phyloP scores from a whole-genome alignment of 441 rosid species.

The Populus hybrid region DNA sequence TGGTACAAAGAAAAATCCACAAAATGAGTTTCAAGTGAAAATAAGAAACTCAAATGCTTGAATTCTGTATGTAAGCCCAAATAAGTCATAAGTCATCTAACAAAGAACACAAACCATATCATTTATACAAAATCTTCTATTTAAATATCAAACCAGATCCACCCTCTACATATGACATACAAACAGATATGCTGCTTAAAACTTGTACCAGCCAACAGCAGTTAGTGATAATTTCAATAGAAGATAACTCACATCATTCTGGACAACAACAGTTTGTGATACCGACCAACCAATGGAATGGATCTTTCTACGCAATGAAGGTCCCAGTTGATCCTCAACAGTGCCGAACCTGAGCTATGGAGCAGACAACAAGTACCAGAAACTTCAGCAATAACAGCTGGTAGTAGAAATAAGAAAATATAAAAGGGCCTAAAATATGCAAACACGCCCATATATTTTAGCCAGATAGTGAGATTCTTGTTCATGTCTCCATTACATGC shows the following conservation, averaged over 20 bases:
- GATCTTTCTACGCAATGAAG: slow-evolving; percentile 67
- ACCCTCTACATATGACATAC: background rate
- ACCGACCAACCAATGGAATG: slow-evolving; percentile 82
- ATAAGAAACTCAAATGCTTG: background rate
- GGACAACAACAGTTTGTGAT: slow-evolving; percentile 55
- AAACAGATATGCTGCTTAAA: background rate
- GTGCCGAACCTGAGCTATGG: slow-evolving; percentile 99
- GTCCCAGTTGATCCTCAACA: slow-evolving; percentile 87
- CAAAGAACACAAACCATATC: slow-evolving; percentile 5
- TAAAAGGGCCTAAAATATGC: background rate
- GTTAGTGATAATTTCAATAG: slow-evolving; percentile 2
- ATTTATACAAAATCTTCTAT: background rate
- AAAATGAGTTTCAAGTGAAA: slow-evolving; percentile 18
- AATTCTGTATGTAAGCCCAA: slow-evolving; percentile 8
- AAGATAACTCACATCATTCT: slow-evolving; percentile 79
- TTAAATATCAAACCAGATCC: slow-evolving; percentile 1
- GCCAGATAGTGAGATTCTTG: background rate
- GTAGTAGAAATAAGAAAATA: background rate
- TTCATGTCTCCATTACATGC: background rate
- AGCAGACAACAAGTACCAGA: slow-evolving; percentile 44
- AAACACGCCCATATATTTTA: background rate
- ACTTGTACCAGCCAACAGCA: background rate
- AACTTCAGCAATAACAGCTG: slow-evolving; percentile 29
- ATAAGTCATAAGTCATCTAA: slow-evolving; percentile 5
- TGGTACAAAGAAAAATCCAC: slow-evolving; percentile 34